These are phyloP conservation scores for Lachnellula willkommii DNA, from an alignment of 2,329 filamentous ascomycete species.

Conservation along the genomic window DNA sequence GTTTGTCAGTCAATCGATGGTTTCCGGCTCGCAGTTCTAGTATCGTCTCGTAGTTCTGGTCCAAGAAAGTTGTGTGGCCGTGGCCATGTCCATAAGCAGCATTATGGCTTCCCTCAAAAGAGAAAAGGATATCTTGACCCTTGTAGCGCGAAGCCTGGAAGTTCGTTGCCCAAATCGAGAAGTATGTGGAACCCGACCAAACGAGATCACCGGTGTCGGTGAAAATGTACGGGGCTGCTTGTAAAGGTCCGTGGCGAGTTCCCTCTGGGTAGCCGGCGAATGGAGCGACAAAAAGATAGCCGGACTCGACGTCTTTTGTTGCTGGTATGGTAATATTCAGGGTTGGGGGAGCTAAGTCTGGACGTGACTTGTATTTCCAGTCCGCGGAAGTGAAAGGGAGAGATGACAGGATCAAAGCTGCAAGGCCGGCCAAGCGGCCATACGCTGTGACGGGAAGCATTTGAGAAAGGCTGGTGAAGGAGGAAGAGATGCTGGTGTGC, in stretches of 20 bases:
- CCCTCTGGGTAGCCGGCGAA: slow-evolving; percentile 31
- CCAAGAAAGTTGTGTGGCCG: slow-evolving; percentile 48
- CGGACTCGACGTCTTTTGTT: slow-evolving; percentile 35
- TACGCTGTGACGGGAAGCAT: background rate
- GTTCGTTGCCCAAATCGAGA: slow-evolving; percentile 46
- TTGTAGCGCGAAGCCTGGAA: slow-evolving; percentile 48
- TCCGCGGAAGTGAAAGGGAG: slow-evolving; percentile 30
- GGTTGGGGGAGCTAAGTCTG: slow-evolving; percentile 42
- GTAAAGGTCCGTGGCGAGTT: slow-evolving; percentile 42
- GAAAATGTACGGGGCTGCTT: slow-evolving; percentile 52
- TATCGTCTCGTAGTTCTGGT: slow-evolving; percentile 50
- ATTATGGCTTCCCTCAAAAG: slow-evolving; percentile 50
- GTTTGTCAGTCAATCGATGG: slow-evolving; percentile 45
- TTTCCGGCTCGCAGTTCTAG: slow-evolving; percentile 47
- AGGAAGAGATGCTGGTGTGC: too few species aligned
- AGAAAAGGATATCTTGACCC: slow-evolving; percentile 47
- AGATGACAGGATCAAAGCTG: background rate
- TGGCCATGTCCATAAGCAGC: slow-evolving; percentile 48
- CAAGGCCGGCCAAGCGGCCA: background rate
- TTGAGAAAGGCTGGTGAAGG: background rate
- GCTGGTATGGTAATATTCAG: slow-evolving; percentile 43
- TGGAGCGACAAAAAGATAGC: slow-evolving; percentile 40
- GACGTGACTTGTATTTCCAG: slow-evolving; percentile 43
- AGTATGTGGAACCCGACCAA: slow-evolving; percentile 52
- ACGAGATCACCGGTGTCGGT: slow-evolving; percentile 49